These are phyloP conservation scores for Colletotrichum sp. DNA, from an alignment of 2,329 filamentous ascomycete species.

Conservation along the genomic window DNA sequence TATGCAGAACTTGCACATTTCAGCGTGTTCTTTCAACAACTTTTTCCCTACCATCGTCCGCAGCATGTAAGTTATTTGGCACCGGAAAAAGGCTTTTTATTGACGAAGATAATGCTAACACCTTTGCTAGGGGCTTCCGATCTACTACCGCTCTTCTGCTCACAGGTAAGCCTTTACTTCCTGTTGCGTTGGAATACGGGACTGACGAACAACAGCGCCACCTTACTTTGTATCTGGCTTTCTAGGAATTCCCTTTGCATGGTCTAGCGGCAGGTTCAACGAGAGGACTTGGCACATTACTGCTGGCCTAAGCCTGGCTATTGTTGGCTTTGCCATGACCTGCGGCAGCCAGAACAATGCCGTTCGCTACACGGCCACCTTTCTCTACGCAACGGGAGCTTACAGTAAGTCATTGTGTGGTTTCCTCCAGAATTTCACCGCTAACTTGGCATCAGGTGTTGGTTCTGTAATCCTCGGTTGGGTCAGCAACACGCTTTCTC, in stretches of 20 bases:
- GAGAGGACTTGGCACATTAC: constrained; percentile 55
- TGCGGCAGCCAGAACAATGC: neutral
- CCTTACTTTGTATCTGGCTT: constrained; percentile 29
- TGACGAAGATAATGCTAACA: neutral
- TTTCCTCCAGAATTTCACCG: neutral
- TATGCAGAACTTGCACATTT: constrained; percentile 2
- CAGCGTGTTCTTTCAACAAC: constrained; percentile 24
- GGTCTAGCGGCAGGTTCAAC: constrained; percentile 49
- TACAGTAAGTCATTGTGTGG: neutral
- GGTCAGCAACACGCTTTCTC: constrained; percentile 77
- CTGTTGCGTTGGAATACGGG: neutral
- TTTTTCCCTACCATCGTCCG: constrained; percentile 25
- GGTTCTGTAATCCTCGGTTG: constrained; percentile 57
- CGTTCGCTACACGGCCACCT: constrained; percentile 20
- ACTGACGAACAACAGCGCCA: neutral
- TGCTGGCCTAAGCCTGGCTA: constrained; percentile 41
- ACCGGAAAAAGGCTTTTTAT: fast-evolving
- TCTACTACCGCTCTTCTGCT: constrained; percentile 38
- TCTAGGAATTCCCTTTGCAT: constrained; percentile 22
- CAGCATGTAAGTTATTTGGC: neutral
- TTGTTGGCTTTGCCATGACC: constrained; percentile 24
- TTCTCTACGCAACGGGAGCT: constrained; percentile 1
- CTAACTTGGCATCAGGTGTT: neutral
- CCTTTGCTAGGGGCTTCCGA: neutral
- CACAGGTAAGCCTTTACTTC: neutral